Percentiles rank a stretch among this genome's conserved stretches.
Conservation (phyloP, 2,329 filamentous ascomycete genomes). For the Hansfordia pulvinata region DNA sequence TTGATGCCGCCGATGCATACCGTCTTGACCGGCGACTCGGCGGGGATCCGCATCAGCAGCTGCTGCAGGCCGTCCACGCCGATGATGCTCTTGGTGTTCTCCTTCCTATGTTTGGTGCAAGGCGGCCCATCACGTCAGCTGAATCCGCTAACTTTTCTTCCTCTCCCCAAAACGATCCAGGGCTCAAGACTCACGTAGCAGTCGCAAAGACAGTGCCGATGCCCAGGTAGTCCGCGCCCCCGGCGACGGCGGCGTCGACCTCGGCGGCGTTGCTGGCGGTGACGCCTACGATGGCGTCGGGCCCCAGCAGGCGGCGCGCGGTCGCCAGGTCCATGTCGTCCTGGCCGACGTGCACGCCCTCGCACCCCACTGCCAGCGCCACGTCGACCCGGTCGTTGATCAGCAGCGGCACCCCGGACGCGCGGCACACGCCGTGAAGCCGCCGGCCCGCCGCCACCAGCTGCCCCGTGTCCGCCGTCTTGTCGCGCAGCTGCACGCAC, state of each 20-base stretch:
- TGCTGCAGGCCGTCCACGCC: slow-evolving; percentile 56
- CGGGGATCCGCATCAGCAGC: slow-evolving; percentile 48
- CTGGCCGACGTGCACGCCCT: slow-evolving; percentile 90
- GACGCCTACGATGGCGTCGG: slow-evolving; percentile 73
- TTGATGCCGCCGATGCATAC: slow-evolving; percentile 90
- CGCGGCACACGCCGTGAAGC: slow-evolving; percentile 58
- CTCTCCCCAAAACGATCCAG: no score
- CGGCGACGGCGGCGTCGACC: slow-evolving; percentile 54
- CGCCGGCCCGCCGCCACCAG: slow-evolving; percentile 57
- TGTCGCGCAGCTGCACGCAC: slow-evolving; percentile 84
- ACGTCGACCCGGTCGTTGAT: slow-evolving; percentile 93
- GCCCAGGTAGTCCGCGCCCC: slow-evolving; percentile 81
- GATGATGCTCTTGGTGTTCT: slow-evolving; percentile 72
- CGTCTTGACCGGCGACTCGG: slow-evolving; percentile 34
- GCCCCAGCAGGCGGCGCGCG: slow-evolving; percentile 61
- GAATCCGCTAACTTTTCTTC: no score
- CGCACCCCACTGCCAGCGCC: slow-evolving; percentile 69
- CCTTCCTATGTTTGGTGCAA: slow-evolving; percentile 42
- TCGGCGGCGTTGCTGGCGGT: slow-evolving; percentile 67
- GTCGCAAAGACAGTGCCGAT: slow-evolving; percentile 86
- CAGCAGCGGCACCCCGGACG: slow-evolving; percentile 61
- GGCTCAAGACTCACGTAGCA: slow-evolving; percentile 41
- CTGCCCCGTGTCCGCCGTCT: slow-evolving; percentile 59
- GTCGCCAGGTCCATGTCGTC: slow-evolving; percentile 68
- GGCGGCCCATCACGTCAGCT: background rate